Evolutionary conservation across 306 rosid species (phyloP), one percentile per base, ranked within the genome.

Genomic region (Cucurbita ficifolia): DNA sequence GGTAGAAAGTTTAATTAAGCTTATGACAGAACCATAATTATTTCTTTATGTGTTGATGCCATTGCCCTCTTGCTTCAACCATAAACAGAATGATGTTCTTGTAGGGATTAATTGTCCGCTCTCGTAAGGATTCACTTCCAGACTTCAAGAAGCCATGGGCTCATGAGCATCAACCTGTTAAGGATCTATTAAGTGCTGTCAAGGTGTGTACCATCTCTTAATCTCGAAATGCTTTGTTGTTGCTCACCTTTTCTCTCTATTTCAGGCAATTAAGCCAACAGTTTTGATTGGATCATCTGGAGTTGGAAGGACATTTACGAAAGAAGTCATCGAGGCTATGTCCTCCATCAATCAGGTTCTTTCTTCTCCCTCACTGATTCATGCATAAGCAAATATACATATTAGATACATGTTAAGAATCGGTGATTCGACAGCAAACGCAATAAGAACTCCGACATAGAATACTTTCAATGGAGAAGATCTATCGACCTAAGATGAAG

Each of bases 141-240:
- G 83, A 86, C 79, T 92, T 92, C 76, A 92, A 92, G 96, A 77
- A 89, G 84, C 95, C 95, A 72, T 89, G 97, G 97, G 97, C 97
- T 80, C 97, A 92, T 72, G 97, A 92, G 77, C 97, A 92, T 59
- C 95, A 89, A 71, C 90, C 96, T 57, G 85, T 86, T 58, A 73
- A 77, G 76, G 84, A 65, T 76, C 91, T 92, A 73, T 16, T 92
- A 73, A 77, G 77, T 14, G 97, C 96, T 4, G 96, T 88, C 73
- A 89, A 92, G 97, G 97, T 92, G 56, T 39, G 64, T 58, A 70
- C 58, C 29, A 59, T 67, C 77, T 18, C 9, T 42, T 61, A 63
- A 24, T 55, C 50, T 54, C 73, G 53, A 8, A 11, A 46, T 42
- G 36, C 29, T 52, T 61, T 51, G 72, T 38, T 68, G 21, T 4